A percentile compares a stretch with the other conserved stretches of the same genome.
phyloP scores from a whole-genome alignment of 1,284 basidiomycete species.

The Lignosus rhinocerotis region DNA sequence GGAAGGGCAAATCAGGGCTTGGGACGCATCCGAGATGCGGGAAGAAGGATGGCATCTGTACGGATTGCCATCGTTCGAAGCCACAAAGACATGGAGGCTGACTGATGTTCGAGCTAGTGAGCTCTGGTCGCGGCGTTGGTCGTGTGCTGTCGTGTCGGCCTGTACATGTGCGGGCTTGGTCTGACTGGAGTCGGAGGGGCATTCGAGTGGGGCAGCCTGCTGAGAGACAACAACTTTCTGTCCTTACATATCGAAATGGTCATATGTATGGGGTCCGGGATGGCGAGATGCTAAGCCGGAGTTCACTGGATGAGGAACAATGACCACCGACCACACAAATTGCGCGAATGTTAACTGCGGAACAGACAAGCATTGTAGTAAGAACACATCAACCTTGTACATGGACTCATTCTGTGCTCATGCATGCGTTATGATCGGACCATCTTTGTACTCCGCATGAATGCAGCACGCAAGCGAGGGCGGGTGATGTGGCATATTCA shows the following conservation, averaged over 20 bases:
- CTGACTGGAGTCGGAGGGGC: background rate
- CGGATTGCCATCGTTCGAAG: background rate
- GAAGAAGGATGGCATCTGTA: constrained; percentile 12
- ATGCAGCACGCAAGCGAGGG: background rate
- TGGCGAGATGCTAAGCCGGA: background rate
- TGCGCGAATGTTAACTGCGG: background rate
- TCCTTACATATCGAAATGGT: background rate
- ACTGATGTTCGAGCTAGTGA: background rate
- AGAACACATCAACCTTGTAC: background rate
- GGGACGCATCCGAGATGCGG: constrained; percentile 2
- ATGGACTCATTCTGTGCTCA: background rate
- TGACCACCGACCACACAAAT: background rate
- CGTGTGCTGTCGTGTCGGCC: background rate
- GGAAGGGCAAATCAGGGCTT: constrained; percentile 6
- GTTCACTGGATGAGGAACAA: background rate
- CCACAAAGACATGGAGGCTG: background rate
- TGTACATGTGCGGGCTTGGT: background rate
- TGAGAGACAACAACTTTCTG: background rate
- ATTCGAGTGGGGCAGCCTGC: background rate
- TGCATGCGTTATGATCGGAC: background rate
- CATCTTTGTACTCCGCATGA: background rate
- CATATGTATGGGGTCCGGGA: background rate
- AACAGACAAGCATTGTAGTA: background rate
- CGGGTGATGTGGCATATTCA: background rate
- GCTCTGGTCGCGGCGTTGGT: background rate